Evolutionary conservation across 1,139 yeast genomes (phyloP), one percentile per base, ranked within the genome.

Genomic region (Magnusiomyces paraingens): DNA sequence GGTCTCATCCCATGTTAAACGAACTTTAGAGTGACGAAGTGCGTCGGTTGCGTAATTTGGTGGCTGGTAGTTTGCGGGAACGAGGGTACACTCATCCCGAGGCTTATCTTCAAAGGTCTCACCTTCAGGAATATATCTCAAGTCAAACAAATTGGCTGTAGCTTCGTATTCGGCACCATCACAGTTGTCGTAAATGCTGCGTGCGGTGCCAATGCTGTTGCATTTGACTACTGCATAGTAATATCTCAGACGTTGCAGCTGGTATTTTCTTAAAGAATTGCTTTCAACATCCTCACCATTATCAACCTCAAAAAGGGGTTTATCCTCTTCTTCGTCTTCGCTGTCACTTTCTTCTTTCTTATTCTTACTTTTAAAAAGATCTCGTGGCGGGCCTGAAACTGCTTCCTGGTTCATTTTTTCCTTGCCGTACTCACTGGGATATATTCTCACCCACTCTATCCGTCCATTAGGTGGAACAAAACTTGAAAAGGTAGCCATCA

Each of bases 91-190:
- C 45, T 68, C 66, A 63, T 93, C 98, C 59, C 81, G 79, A 26
- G 94, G 84, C 54, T 79, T 81, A 48, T 75, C 78, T 21, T 84
- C 91, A 69, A 93, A 93, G 2, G 79, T 83, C 88, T 89, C 87
- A 21, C 81, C 96, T 53, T 87, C 95, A 0, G 99, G 99, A 54
- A 94, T 82, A 65, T 88, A 94, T 63, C 99, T 78, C 60, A 94
- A 74, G 68, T 94, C 99, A 68, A 94, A 91, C 55, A 88, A 80
- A 67, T 94, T 94, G 18, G 99, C 96, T 0, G 98, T 90, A 12
- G 96, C 85, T 70, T 94, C 99, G 65, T 82, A 93, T 70, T 94
- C 99, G 0, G 97, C 81, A 26, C 96, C 96, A 69, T 94, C 99
- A 71, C 96, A 87, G 64, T 81, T 86, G 47, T 82, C 83, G 66